Evolutionary conservation across 164 flowering plant species (phyloP).

Genomic region (Taxillus chinensis): DNA sequence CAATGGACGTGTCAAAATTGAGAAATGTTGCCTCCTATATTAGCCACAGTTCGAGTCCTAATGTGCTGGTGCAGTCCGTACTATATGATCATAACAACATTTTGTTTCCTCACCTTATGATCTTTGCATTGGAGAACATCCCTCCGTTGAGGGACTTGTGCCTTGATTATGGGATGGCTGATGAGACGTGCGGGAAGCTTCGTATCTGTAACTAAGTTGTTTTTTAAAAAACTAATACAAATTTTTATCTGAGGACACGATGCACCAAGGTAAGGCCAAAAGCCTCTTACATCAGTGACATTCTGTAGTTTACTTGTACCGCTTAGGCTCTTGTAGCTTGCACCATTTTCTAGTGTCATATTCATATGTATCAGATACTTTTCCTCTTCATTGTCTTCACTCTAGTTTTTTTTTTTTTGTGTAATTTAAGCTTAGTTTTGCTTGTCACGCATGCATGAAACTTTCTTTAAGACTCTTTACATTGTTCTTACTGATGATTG

Average conservation of each 20-base stretch:
- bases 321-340: too few relatives aligned
- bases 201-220: conserved; percentile 39
- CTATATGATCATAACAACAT: conserved; percentile 60
- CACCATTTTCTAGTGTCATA: too few relatives aligned
- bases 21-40: conserved; percentile 87
- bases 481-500: too few relatives aligned
- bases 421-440: too few relatives aligned
- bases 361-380: too few relatives aligned
- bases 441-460: too few relatives aligned
- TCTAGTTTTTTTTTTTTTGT: too few relatives aligned
- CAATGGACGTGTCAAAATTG: conserved; percentile 79
- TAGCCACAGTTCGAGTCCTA: conserved; percentile 73
- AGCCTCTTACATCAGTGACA: too few relatives aligned
- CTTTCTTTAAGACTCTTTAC: too few relatives aligned
- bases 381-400: too few relatives aligned
- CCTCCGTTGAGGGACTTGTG: conserved; percentile 87
- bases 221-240: conserved; percentile 5
- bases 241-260: conserved; percentile 13
- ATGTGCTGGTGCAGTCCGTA: conserved; percentile 79
- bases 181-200: conserved; percentile 55
- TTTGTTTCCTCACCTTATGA: conserved; percentile 74
- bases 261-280: conserved; percentile 11
- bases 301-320: too few relatives aligned
- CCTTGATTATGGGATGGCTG: conserved; percentile 78
- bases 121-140: conserved; percentile 87